Evolutionary conservation across 2,329 filamentous ascomycete genomes (phyloP).

Genomic region (Pseudopyricularia cyperi): DNA sequence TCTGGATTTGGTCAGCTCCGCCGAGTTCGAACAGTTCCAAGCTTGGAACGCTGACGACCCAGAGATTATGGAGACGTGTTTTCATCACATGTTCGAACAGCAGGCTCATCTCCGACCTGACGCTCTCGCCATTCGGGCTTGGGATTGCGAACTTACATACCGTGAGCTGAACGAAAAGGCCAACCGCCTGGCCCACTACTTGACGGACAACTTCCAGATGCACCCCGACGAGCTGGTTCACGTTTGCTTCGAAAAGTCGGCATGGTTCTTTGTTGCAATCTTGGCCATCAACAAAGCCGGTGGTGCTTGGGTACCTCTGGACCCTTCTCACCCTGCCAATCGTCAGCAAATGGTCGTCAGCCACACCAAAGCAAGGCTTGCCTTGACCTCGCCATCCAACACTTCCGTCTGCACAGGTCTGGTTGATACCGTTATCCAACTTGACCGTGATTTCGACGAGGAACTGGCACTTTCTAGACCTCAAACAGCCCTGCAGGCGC

Average conservation of each 20-base stretch:
- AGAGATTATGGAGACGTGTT: constrained; percentile 3
- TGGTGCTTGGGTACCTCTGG: constrained; percentile 15
- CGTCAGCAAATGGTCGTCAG: constrained; percentile 6
- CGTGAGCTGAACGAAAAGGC: constrained; percentile 12
- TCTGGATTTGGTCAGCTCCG: not conserved
- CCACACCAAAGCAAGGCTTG: not conserved
- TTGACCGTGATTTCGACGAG: not conserved
- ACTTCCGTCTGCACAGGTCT: not conserved
- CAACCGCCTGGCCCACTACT: not conserved
- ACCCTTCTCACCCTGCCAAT: constrained; percentile 10
- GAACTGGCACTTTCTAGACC: not conserved
- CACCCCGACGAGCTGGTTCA: constrained; percentile 7
- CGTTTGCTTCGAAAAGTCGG: constrained; percentile 14
- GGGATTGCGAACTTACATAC: constrained; percentile 18
- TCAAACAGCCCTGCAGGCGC: not conserved
- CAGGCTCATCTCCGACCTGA: constrained; percentile 7
- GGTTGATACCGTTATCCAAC: not conserved
- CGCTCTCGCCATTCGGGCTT: constrained; percentile 14
- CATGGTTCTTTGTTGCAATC: constrained; percentile 12
- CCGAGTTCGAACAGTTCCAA: not conserved
- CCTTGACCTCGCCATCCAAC: not conserved
- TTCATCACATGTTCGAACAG: not conserved
- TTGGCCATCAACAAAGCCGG: constrained; percentile 15
- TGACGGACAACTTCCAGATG: not conserved
- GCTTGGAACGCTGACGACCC: not conserved